Evolutionary conservation across 2,329 filamentous ascomycete species (phyloP), one percentile per base, ranked within the genome.

Genomic region (Trichophyton rubrum): DNA sequence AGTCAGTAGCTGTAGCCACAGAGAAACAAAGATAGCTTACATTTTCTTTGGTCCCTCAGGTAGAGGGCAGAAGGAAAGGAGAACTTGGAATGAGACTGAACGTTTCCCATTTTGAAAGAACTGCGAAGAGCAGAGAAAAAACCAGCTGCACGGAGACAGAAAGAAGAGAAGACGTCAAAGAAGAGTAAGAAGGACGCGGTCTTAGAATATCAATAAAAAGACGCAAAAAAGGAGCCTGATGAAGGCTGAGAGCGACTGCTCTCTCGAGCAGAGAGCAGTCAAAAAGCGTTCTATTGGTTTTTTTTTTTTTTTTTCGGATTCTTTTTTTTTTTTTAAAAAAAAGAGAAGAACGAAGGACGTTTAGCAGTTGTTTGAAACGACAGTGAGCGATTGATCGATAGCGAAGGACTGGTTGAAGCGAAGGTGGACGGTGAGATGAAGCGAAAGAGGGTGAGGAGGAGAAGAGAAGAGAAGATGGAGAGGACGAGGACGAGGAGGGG

Each of bases 1-100:
- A 43, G 43, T 57, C 57, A 47, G 30, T 58, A 62, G 56, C 11
- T 9, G 20, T 17, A 61, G 65, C 58, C 22, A 1, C 15, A 17
- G 45, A 55, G 6, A 58, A 20, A 33, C n/a, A 30, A 63, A 55
- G 55, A 61, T 58, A 35, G 27, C 87, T 72, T 81, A 97, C 93
- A 85, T 81, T 90, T 85, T 73, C 84, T 89, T 80, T 96, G 93
- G 73, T 99, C 93, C 78, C 88, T 87, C 72, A 97, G 80, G 74
- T 88, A 95, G 72, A 97, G 79, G 68, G 84, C 77, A 38, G 9
- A 38, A 13, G 33, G 11, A 38, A 13, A 1, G 27, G 6, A 6
- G 64, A 96, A 91, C 69, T 95, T 91, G 69, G 86, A 85, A 75
- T 85, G 88, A 80, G 91, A 96, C 74, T 85, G 86, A 75, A 96